A percentile compares a stretch with the other conserved stretches of the same genome.
These are phyloP conservation scores for Saccharomyces uvarum DNA, from an alignment of 1,139 yeast genomes.

Conservation along the genomic window DNA sequence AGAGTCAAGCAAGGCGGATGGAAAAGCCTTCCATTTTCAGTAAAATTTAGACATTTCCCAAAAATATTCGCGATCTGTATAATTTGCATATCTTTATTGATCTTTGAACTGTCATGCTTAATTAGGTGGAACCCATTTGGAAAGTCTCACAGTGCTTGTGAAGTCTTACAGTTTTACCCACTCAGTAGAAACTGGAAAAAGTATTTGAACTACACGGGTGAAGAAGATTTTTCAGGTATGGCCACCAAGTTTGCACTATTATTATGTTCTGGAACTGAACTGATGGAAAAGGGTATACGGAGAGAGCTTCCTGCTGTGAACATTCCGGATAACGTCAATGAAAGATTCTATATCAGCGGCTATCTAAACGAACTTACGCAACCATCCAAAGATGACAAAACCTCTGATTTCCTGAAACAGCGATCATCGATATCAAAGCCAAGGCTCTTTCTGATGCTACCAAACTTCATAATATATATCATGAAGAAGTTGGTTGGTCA, in stretches of 20 bases:
- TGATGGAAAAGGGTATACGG: slow-evolving; percentile 19
- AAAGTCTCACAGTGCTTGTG: slow-evolving; percentile 8
- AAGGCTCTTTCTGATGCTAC: neutral
- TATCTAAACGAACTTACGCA: slow-evolving; percentile 21
- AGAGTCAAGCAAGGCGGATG: slow-evolving; percentile 9
- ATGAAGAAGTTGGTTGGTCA: neutral
- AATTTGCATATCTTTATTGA: slow-evolving; percentile 16
- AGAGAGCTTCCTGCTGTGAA: slow-evolving; percentile 18
- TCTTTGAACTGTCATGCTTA: slow-evolving; percentile 20
- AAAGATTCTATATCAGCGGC: slow-evolving; percentile 26
- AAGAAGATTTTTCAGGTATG: slow-evolving; percentile 27
- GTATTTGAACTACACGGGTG: slow-evolving; percentile 30
- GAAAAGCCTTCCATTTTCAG: slow-evolving; percentile 13
- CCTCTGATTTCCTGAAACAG: neutral
- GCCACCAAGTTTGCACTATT: slow-evolving; percentile 24
- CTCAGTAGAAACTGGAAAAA: slow-evolving; percentile 28
- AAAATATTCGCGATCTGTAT: slow-evolving; percentile 19
- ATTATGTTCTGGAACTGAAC: slow-evolving; percentile 22
- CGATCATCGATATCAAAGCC: neutral
- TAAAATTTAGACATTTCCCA: slow-evolving; percentile 20
- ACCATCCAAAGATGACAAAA: neutral
- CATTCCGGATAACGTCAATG: slow-evolving; percentile 12
- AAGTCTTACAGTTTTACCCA: slow-evolving; percentile 23
- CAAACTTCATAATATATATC: neutral
- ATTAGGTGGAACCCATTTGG: slow-evolving; percentile 19